Base-by-base conservation (phyloP, 129 eudicot species). In the Artemisia annua region DNA sequence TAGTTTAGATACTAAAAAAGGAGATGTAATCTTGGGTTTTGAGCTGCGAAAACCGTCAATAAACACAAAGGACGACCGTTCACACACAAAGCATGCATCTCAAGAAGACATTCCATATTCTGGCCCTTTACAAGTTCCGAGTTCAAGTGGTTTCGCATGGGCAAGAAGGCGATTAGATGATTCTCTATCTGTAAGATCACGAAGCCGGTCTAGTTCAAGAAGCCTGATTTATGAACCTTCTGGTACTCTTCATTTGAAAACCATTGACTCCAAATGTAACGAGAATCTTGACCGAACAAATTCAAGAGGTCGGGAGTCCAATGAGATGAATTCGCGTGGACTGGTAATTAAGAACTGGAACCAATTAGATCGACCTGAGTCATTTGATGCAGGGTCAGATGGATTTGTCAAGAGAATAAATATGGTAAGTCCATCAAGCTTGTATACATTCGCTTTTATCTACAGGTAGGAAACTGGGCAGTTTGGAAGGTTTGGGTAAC, bases 91-190 rank as follows among this genome's bases (percentile, higher is more conserved):
- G 72, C 86, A 86, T 71, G 92, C 91, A 55, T 93, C 98, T 65
- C 98, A 87, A 65, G 97, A 82, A 15, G 98, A 93, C 68, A 85
- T 87, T 62, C 87, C 89, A 13, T 90, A 72, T 84, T 83, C 96
- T 6, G 97, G 98, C 3, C 98, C 97, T 7, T 57, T 93, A 61
- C 92, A 89, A 84, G 92, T 93, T 60, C 82, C 97, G 44, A 86
- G 96, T 12, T 93, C 98, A 32, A 93, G 97, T 75, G 98, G 98
- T 11, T 93, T 93, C 66, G 98, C 98, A 18, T 93, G 98, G 98
- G 98, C 97, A 26, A 79, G 84, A 70, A 85, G 87, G 50, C 89
- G 92, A 70, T 72, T 82, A 52, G 91, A 85, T 71, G 96, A 89
- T 81, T 82, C 87, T 50, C 71, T 78, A 65, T 82, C 85, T 9